Evolutionary conservation across 352 stramenopile genomes (phyloP).

Genomic region (Globisporangium echinulatum): DNA sequence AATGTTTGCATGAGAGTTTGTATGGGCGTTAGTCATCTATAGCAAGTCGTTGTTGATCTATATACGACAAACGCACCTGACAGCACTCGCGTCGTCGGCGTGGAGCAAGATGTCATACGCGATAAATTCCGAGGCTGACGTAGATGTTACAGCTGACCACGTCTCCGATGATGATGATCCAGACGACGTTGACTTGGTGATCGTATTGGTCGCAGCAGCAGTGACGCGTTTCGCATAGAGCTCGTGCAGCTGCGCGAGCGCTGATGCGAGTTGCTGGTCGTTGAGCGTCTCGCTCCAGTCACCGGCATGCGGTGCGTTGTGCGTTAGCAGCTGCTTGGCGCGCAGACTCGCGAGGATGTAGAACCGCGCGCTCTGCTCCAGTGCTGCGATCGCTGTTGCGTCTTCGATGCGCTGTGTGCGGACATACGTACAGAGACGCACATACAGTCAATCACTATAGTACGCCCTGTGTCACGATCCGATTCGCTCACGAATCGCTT

Average conservation of each 20-base stretch:
- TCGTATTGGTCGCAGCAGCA: background rate
- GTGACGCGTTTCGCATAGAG: slow-evolving; percentile 19
- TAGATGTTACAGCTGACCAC: background rate
- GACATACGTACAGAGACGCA: background rate
- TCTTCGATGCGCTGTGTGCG: slow-evolving; percentile 23
- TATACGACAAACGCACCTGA: slow-evolving; percentile 18
- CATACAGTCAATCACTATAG: too few species aligned
- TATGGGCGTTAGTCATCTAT: too few species aligned
- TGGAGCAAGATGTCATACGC: slow-evolving; percentile 57
- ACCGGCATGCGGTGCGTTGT: slow-evolving; percentile 11
- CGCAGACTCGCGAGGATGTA: slow-evolving; percentile 42
- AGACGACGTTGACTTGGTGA: too few species aligned
- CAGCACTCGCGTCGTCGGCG: slow-evolving; percentile 30
- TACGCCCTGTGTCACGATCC: too few species aligned
- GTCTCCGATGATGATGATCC: background rate
- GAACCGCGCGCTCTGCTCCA: slow-evolving; percentile 50
- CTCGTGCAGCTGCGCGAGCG: slow-evolving; percentile 41
- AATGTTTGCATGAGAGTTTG: background rate
- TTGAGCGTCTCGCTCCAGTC: slow-evolving; percentile 72
- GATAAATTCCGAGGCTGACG: slow-evolving; percentile 28
- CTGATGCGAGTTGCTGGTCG: slow-evolving; percentile 59
- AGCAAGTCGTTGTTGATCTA: too few species aligned
- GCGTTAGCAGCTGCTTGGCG: slow-evolving; percentile 26
- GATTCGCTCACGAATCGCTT: too few species aligned
- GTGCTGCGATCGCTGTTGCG: slow-evolving; percentile 23